A percentile compares a stretch with the other conserved stretches of the same genome.
Evolutionary conservation across 1,139 yeast genomes (phyloP).

Genomic region (Eremothecium gossypii): DNA sequence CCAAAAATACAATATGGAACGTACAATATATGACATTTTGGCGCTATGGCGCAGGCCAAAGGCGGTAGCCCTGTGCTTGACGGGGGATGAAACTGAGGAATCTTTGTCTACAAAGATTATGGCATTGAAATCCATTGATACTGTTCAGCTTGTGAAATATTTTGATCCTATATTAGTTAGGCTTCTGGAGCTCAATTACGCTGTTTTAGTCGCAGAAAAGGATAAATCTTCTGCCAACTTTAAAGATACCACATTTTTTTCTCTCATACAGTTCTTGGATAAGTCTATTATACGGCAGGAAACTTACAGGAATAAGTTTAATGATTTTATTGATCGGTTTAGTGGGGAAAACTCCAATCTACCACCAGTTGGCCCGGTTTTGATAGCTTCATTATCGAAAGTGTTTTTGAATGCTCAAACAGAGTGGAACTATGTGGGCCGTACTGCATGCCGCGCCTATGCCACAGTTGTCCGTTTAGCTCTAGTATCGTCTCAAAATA

Average conservation of each 20-base stretch:
- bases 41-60: conserved; percentile 35
- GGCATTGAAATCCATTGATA: conserved; percentile 11
- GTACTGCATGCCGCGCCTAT: conserved; percentile 54
- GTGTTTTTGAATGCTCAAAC: conserved; percentile 42
- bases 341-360: conserved; percentile 5
- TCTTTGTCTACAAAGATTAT: conserved; percentile 6
- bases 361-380: conserved; percentile 44
- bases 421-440: conserved; percentile 54
- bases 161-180: conserved; percentile 17
- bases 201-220: conserved; percentile 7
- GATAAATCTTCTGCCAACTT: conserved; percentile 12
- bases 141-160: conserved; percentile 13
- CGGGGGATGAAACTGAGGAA: conserved; percentile 8
- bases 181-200: conserved; percentile 14
- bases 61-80: conserved; percentile 8
- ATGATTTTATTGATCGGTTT: conserved; percentile 34
- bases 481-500: conserved; percentile 20
- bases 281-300: conserved; percentile 59
- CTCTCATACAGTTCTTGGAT: conserved; percentile 52
- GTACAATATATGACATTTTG: conserved; percentile 47
- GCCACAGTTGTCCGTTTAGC: conserved; percentile 41
- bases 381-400: conserved; percentile 40
- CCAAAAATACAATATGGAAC: conserved; percentile 52
- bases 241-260: conserved; percentile 37
- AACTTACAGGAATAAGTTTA: conserved; percentile 49